Base-by-base conservation (phyloP, 768 basidiomycete species). In the Lactarius vividus region DNA sequence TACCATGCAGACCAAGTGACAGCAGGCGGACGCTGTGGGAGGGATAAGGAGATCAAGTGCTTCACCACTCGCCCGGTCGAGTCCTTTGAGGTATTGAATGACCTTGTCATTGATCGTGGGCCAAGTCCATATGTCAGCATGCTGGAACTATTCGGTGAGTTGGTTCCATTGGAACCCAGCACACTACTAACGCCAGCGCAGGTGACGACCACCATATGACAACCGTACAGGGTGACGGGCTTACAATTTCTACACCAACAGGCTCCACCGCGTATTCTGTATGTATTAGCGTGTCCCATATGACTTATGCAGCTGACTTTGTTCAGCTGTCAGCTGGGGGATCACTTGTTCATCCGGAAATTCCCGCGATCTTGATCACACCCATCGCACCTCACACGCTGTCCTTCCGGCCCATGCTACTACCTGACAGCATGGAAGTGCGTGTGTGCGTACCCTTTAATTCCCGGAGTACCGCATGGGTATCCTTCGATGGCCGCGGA, bases 151-250 rank as follows among this genome's bases (percentile, higher is more conserved):
- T 99, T 99, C 72, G 97, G 96, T 98, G 72, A 71, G 89, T 80
- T 4, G 11, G 23, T 55, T 54, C 28, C n/a, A 23, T 61, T 66
- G 63, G 61, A 52, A 55, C n/a, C 7, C 39, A 33, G 4, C 13
- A 46, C 60, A 42, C 35, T 23, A 20, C 60, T 56, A 66, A 74
- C 26, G 71, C 60, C 60, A 16, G 46, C 39, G 13, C 69, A 98
- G 96, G 95, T 66, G 97, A 99, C 74, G 96, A 99, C 69, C 94
- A 99, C 76, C 97, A 98, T 79, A 89, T 99, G 85, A 99, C 97
- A 1, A 99, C 97, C 2, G 97, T 98, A 3, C 97, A 98, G 78
- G 97, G 96, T 0, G 97, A 99, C 72, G 97, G 97, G 15, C 80
- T 99, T 52, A 94, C 92, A 35, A 88, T 99, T 18, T 89, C 89